Evolutionary conservation across 2,329 filamentous ascomycete genomes (phyloP), one percentile per base, ranked within the genome.

Genomic region (Botryotinia globosa): DNA sequence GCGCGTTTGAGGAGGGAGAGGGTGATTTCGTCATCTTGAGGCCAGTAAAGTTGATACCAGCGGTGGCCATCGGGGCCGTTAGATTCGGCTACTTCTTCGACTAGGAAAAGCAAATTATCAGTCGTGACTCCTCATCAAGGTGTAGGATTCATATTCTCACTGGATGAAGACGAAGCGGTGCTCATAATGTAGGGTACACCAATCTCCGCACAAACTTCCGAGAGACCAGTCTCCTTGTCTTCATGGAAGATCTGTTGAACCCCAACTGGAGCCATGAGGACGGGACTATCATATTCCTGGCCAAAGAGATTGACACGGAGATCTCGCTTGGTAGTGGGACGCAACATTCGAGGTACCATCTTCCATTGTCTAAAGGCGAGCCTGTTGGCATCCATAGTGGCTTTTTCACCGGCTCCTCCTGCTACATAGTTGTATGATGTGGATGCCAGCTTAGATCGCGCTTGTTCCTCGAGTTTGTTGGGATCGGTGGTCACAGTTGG

Each of bases 21-120:
- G 0, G 91, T 93, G 71, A 93, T 83, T 4, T 90, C 87, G 69
- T 93, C 86, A 71, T 88, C 86, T 32, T 85, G 82, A 0, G 91
- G 91, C 90, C 91, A 93, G 82, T 94, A 94, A 0, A 94, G 85
- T 79, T 94, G 92, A 79, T 87, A 94, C 90, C 90, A 94, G 18
- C 90, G 83, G 45, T 86, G 83, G 0, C 88, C 87, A 22, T 56
- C 22, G 8, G 86, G 81, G 0, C 86, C 86, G 68, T 86, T 88
- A 0, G 88, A 88, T 12, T 83, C 78, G 0, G 89, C 90, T 0
- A 92, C 86, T 67, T 93, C 87, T 79, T 93, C 91, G 73, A 93
- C 90, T 0, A 86, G 86, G 3, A 86, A 86, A 14, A 2, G 44
- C 6, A 14, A 20, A 45, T 44, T 25, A 20, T n/a, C 44, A n/a